Evolutionary conservation across 2,329 filamentous ascomycete genomes (phyloP).

Genomic region (Penicillium sp.): DNA sequence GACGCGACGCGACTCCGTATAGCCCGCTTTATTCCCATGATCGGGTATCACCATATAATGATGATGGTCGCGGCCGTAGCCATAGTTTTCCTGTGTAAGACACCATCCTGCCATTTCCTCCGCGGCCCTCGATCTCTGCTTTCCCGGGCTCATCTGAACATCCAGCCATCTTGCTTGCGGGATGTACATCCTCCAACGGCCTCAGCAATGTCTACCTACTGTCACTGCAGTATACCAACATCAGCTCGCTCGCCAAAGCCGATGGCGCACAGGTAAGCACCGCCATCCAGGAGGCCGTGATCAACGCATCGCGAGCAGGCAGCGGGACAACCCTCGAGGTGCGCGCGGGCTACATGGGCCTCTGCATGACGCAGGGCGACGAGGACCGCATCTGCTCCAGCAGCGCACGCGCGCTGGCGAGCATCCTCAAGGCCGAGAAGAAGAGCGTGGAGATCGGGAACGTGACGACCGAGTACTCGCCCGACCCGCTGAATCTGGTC

Average conservation of each 20-base stretch:
- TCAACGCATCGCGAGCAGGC: constrained; percentile 10
- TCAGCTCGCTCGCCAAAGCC: not conserved
- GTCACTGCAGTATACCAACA: constrained; percentile 9
- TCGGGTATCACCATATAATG: constrained; percentile 8
- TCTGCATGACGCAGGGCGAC: constrained; percentile 9
- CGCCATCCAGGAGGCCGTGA: constrained; percentile 6
- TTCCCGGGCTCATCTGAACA: not conserved
- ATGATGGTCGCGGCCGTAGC: constrained; percentile 6
- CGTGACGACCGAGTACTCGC: not conserved
- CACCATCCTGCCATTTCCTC: not conserved
- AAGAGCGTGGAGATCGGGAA: constrained; percentile 1
- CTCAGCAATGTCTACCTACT: constrained; percentile 13
- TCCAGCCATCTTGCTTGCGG: constrained; percentile 10
- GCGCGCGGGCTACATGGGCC: constrained; percentile 15
- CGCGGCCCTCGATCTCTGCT: not conserved
- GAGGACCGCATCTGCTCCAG: constrained; percentile 6
- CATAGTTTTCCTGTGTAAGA: constrained; percentile 11
- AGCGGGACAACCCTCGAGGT: constrained; percentile 8
- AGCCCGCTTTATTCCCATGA: not conserved
- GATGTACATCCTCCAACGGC: constrained; percentile 10
- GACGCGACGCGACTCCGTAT: not conserved
- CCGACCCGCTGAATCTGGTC: constrained; percentile 17
- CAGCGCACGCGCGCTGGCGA: constrained; percentile 5
- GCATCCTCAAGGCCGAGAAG: constrained; percentile 1
- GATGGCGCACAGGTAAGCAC: constrained; percentile 7